These are phyloP conservation scores for Cicer bijugum DNA, from an alignment of 306 rosid species.

Conservation along the genomic window DNA sequence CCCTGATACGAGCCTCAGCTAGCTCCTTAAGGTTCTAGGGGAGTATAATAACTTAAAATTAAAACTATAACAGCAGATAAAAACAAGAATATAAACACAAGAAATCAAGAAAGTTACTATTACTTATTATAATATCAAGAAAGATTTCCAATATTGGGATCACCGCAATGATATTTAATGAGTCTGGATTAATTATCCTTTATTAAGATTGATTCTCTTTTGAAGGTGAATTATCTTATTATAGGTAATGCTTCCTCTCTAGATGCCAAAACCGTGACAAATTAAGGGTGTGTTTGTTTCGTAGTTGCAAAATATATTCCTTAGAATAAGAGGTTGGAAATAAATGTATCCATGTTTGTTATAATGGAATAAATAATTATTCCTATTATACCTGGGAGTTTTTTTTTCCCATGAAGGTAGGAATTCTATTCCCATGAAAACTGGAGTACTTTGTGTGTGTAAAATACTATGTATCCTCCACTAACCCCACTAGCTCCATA, in stretches of 20 bases:
- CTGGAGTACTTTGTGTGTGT: too few species aligned
- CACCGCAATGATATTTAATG: neutral
- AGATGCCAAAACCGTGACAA: neutral
- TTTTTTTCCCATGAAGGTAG: too few species aligned
- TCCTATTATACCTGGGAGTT: too few species aligned
- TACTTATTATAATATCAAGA: neutral
- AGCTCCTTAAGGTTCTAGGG: neutral
- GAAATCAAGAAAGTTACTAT: neutral
- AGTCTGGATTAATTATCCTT: neutral
- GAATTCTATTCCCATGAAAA: too few species aligned
- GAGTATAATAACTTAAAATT: neutral
- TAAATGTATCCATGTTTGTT: too few species aligned
- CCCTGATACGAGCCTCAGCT: slow-evolving; percentile 4
- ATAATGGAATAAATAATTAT: too few species aligned
- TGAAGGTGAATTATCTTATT: neutral
- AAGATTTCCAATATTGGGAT: neutral
- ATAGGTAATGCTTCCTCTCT: neutral
- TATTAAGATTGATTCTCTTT: neutral
- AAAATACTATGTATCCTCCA: too few species aligned
- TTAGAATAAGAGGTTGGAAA: too few species aligned
- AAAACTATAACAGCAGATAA: neutral
- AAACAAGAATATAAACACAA: neutral
- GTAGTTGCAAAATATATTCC: too few species aligned
- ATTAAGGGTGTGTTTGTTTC: too few species aligned
- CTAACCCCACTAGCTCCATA: too few species aligned